These are phyloP conservation scores for Podila verticillata DNA, from an alignment of 192 early-diverging fungal species.

Conservation along the genomic window DNA sequence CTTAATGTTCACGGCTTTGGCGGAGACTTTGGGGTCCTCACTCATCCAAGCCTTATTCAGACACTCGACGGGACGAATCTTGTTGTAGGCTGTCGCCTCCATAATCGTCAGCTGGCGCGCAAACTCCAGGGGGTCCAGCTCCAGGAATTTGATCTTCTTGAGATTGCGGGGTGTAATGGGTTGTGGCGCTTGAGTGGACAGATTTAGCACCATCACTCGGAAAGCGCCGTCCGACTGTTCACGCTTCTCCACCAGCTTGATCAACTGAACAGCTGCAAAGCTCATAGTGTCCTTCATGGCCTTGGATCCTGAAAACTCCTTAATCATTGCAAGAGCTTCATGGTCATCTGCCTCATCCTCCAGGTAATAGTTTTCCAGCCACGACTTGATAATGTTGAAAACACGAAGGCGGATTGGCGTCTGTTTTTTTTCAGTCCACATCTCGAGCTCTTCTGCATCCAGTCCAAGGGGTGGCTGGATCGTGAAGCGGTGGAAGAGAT, in stretches of 20 bases:
- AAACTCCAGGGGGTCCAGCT: slow-evolving; percentile 92
- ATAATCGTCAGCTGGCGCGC: slow-evolving; percentile 96
- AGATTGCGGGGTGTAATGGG: slow-evolving; percentile 87
- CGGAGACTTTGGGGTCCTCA: slow-evolving; percentile 58
- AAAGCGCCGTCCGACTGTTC: slow-evolving; percentile 66
- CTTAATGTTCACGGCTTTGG: slow-evolving; percentile 85
- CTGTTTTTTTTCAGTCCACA: slow-evolving; percentile 89
- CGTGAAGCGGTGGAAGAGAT: slow-evolving; percentile 79
- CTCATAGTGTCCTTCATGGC: slow-evolving; percentile 73
- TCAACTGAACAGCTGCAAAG: slow-evolving; percentile 53
- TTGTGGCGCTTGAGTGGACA: slow-evolving; percentile 69
- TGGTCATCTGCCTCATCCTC: slow-evolving; percentile 74
- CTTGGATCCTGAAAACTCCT: slow-evolving; percentile 71
- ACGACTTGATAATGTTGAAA: slow-evolving; percentile 92
- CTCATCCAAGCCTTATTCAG: slow-evolving; percentile 90
- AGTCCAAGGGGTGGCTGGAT: slow-evolving; percentile 77
- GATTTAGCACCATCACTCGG: slow-evolving; percentile 69
- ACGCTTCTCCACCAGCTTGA: slow-evolving; percentile 43
- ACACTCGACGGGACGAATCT: slow-evolving; percentile 89
- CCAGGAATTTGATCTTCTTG: slow-evolving; percentile 81
- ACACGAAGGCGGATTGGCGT: slow-evolving; percentile 90
- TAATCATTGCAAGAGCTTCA: slow-evolving; percentile 68
- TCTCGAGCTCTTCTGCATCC: slow-evolving; percentile 67
- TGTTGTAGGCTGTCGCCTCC: slow-evolving; percentile 82
- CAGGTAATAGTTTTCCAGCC: slow-evolving; percentile 87